Evolutionary conservation across 2,329 filamentous ascomycete genomes (phyloP).

Genomic region (Trichoderma cornu-damae): DNA sequence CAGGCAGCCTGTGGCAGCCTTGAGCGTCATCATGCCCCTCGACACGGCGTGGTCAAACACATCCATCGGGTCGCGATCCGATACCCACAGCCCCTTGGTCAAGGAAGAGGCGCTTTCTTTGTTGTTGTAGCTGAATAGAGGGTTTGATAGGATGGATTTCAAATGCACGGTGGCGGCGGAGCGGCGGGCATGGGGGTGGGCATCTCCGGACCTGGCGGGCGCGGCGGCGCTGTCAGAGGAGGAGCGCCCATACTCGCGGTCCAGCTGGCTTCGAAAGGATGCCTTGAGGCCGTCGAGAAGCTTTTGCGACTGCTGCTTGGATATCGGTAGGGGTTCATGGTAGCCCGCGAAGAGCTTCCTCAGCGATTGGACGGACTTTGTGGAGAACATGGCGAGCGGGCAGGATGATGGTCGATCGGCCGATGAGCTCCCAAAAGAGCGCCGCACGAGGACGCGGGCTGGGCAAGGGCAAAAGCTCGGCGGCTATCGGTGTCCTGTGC

Average conservation of each 20-base stretch:
- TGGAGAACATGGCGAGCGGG: conserved; percentile 34
- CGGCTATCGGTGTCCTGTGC: neutral
- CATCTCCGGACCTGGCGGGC: conserved; percentile 22
- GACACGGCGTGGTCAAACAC: conserved; percentile 54
- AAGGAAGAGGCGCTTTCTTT: conserved; percentile 24
- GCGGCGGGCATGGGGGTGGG: conserved; percentile 31
- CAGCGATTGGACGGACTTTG: conserved; percentile 35
- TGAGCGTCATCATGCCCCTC: conserved; percentile 51
- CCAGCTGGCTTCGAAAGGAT: conserved; percentile 55
- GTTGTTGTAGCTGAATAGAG: conserved; percentile 43
- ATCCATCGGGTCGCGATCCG: conserved; percentile 44
- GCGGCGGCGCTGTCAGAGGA: conserved; percentile 24
- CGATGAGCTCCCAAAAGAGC: neutral
- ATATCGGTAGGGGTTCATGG: conserved; percentile 50
- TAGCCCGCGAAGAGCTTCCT: conserved; percentile 39
- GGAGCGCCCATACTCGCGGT: conserved; percentile 50
- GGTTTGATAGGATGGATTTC: conserved; percentile 53
- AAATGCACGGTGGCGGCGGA: conserved; percentile 44
- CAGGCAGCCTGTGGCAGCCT: conserved; percentile 51
- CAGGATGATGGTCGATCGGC: conserved; percentile 28
- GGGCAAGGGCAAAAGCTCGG: neutral
- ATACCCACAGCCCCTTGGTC: conserved; percentile 14
- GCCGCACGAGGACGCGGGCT: neutral
- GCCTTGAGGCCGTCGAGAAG: conserved; percentile 52
- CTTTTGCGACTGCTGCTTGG: conserved; percentile 46